Evolutionary conservation across 2,329 filamentous ascomycete species (phyloP).

Genomic region (Phialophora verrucosa): DNA sequence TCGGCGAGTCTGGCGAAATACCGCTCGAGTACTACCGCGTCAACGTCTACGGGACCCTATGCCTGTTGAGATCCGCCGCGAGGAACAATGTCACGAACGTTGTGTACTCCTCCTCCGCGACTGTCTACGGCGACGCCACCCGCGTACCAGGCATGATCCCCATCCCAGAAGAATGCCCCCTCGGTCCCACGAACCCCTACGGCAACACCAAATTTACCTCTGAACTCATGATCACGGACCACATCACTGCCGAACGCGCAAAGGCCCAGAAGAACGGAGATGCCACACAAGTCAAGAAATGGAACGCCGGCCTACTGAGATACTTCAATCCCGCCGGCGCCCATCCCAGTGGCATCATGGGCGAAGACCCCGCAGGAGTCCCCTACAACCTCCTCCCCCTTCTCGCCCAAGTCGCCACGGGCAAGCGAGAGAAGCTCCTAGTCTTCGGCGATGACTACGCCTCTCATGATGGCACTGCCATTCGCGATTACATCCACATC

Average conservation of each 20-base stretch:
- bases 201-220: constrained; percentile 94
- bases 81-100: constrained; percentile 93
- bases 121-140: constrained; percentile 97
- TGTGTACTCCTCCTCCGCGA: constrained; percentile 97
- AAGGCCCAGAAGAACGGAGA: constrained; percentile 81
- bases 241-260: constrained; percentile 83
- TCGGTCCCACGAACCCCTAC: constrained; percentile 96
- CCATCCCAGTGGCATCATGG: constrained; percentile 95
- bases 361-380: constrained; percentile 93
- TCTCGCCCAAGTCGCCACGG: constrained; percentile 92
- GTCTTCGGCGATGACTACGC: constrained; percentile 95
- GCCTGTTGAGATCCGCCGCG: constrained; percentile 84
- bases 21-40: constrained; percentile 97
- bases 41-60: constrained; percentile 91
- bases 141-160: constrained; percentile 98
- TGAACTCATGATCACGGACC: constrained; percentile 89
- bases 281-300: constrained; percentile 72
- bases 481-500: constrained; percentile 98
- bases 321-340: constrained; percentile 98
- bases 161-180: constrained; percentile 94
- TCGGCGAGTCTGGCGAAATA: constrained; percentile 91
- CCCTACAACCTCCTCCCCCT: constrained; percentile 95
- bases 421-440: constrained; percentile 89
- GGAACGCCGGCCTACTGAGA: constrained; percentile 89
- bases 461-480: constrained; percentile 88